Percentiles rank a stretch among this genome's conserved stretches.
Conservation (phyloP, 2,329 filamentous ascomycete species). For the Cercospora janseana region DNA sequence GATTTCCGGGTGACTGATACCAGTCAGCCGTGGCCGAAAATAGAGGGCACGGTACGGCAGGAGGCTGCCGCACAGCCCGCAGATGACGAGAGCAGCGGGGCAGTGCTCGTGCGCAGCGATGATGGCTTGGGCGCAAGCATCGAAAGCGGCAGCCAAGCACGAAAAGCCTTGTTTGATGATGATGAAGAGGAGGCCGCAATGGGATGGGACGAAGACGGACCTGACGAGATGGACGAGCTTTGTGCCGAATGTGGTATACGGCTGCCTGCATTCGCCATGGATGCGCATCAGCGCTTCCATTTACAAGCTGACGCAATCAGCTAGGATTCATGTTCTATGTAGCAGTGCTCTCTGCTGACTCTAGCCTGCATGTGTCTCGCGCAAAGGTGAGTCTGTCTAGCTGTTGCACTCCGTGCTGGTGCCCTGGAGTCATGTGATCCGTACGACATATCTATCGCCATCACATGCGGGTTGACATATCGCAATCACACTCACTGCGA, state of each 20-base stretch:
- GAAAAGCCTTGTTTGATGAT: conserved; percentile 22
- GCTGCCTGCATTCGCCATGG: conserved; percentile 59
- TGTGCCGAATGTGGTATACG: conserved; percentile 51
- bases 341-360: too few species aligned
- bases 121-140: not conserved
- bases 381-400: too few species aligned
- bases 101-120: too few species aligned
- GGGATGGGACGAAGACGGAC: conserved; percentile 27
- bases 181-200: conserved; percentile 20
- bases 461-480: too few species aligned
- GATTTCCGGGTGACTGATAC: conserved; percentile 62
- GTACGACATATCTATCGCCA: too few species aligned
- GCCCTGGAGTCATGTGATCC: too few species aligned
- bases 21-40: not conserved
- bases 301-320: not conserved
- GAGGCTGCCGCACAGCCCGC: not conserved
- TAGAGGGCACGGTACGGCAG: not conserved
- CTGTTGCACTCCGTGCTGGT: too few species aligned
- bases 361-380: too few species aligned
- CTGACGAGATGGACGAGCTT: conserved; percentile 37
- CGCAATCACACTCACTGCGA: too few species aligned
- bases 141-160: conserved; percentile 1
- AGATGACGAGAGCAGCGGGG: conserved; percentile 14
- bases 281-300: conserved; percentile 58
- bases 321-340: too few species aligned